phyloP scores from a whole-genome alignment of 2,329 filamentous ascomycete genomes.

The Diaporthe sp. region DNA sequence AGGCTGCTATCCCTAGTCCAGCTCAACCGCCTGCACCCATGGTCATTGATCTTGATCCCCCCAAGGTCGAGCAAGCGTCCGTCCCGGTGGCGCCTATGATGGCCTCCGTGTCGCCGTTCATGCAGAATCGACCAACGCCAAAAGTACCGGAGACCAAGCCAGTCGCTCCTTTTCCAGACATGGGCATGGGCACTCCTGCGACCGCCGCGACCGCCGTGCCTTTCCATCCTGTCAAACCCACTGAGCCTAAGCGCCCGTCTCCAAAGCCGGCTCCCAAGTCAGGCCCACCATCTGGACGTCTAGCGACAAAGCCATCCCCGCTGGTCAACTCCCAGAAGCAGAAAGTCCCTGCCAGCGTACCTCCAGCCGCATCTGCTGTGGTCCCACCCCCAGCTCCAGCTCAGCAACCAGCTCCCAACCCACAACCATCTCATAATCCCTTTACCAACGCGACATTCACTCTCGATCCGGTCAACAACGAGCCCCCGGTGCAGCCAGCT shows the following conservation, averaged over 20 bases:
- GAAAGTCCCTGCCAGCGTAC: conserved; percentile 30
- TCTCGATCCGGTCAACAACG: conserved; percentile 34
- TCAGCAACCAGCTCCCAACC: conserved; percentile 15
- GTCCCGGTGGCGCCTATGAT: conserved; percentile 38
- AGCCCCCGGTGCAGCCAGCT: conserved; percentile 12
- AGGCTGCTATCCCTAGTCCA: conserved; percentile 13
- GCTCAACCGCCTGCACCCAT: conserved; percentile 39
- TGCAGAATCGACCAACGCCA: conserved; percentile 31
- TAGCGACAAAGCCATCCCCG: conserved; percentile 36
- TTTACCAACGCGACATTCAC: conserved; percentile 40
- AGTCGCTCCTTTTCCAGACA: conserved; percentile 39
- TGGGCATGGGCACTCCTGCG: conserved; percentile 34
- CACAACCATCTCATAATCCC: conserved; percentile 16
- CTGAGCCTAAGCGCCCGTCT: conserved; percentile 34
- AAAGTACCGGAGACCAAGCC: conserved; percentile 33
- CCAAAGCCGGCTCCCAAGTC: conserved; percentile 34
- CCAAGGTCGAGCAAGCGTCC: conserved; percentile 31
- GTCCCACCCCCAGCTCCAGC: not conserved
- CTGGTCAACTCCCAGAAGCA: conserved; percentile 37
- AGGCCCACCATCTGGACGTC: conserved; percentile 33
- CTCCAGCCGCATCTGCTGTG: conserved; percentile 29
- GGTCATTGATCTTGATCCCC: conserved; percentile 37
- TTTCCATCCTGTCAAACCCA: conserved; percentile 30
- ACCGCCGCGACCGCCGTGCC: conserved; percentile 17
- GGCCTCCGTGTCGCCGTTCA: conserved; percentile 35